These are phyloP conservation scores for Globisporangium cederbergense DNA, from an alignment of 352 stramenopile genomes.

Conservation along the genomic window DNA sequence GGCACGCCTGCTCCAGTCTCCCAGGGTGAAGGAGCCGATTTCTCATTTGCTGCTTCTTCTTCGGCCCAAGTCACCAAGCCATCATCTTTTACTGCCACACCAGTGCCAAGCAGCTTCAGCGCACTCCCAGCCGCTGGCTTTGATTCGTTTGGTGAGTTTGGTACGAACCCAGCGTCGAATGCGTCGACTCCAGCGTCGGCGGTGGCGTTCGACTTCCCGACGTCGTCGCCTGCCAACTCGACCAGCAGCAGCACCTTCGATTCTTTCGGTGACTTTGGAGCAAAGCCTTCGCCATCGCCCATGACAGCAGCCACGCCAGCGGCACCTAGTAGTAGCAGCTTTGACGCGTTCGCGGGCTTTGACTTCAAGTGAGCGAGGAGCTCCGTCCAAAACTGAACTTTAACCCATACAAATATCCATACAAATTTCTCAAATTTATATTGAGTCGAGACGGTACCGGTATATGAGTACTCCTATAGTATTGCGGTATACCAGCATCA, in stretches of 20 bases:
- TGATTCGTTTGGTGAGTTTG: slow-evolving; percentile 8
- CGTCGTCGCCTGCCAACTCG: slow-evolving; percentile 7
- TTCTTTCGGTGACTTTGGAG: slow-evolving; percentile 26
- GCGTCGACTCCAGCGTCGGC: not conserved
- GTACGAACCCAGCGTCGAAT: slow-evolving; percentile 2
- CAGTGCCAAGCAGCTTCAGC: slow-evolving; percentile 2
- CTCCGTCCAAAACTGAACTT: not conserved
- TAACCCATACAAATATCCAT: slow-evolving; percentile 1
- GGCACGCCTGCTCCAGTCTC: not conserved
- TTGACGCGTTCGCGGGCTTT: slow-evolving; percentile 19
- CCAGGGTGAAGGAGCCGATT: not conserved
- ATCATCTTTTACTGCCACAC: slow-evolving; percentile 6
- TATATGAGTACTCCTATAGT: too few species aligned
- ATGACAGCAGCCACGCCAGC: not conserved
- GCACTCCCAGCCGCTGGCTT: slow-evolving; percentile 6
- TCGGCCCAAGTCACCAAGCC: slow-evolving; percentile 1
- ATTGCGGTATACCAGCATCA: too few species aligned
- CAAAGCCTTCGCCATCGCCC: not conserved
- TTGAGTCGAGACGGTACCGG: too few species aligned
- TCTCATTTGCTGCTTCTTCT: slow-evolving; percentile 2
- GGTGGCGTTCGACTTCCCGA: not conserved
- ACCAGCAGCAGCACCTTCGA: slow-evolving; percentile 22
- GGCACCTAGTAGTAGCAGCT: slow-evolving; percentile 8
- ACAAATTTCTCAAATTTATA: not conserved
- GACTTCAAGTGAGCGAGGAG: slow-evolving; percentile 20